These are phyloP conservation scores for Xanthoconium stramineum DNA, from an alignment of 768 basidiomycete species.

Conservation along the genomic window DNA sequence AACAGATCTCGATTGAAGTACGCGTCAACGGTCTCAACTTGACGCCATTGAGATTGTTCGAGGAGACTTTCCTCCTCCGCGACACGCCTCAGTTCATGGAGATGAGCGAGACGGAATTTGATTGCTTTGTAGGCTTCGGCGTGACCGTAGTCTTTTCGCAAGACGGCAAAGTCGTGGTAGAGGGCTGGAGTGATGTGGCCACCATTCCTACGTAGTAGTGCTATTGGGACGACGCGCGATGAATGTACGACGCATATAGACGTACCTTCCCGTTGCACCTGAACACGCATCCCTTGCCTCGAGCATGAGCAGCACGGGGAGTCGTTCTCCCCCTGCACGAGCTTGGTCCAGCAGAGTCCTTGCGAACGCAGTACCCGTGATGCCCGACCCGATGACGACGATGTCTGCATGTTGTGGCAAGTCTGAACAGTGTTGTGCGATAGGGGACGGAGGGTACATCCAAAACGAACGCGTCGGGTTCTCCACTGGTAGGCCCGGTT, in stretches of 20 bases:
- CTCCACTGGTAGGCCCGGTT: slow-evolving; percentile 58
- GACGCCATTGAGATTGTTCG: slow-evolving; percentile 52
- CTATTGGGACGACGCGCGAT: neutral
- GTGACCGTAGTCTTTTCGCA: slow-evolving; percentile 46
- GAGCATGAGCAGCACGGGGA: slow-evolving; percentile 60
- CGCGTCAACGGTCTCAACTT: slow-evolving; percentile 58
- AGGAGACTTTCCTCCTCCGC: slow-evolving; percentile 54
- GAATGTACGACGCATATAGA: neutral
- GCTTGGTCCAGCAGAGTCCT: slow-evolving; percentile 46
- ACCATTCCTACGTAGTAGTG: slow-evolving; percentile 49
- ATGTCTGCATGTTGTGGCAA: slow-evolving; percentile 51
- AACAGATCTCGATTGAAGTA: slow-evolving; percentile 45
- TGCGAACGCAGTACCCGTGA: slow-evolving; percentile 64
- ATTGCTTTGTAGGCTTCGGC: slow-evolving; percentile 50
- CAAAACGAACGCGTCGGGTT: slow-evolving; percentile 62
- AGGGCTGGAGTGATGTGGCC: slow-evolving; percentile 62
- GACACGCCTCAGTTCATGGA: slow-evolving; percentile 43
- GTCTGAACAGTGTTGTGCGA: slow-evolving; percentile 37
- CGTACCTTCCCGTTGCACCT: slow-evolving; percentile 70
- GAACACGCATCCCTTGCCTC: slow-evolving; percentile 79
- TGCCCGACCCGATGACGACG: slow-evolving; percentile 74
- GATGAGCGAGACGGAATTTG: slow-evolving; percentile 59
- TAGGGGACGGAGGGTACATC: slow-evolving; percentile 51
- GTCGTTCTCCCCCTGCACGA: slow-evolving; percentile 19
- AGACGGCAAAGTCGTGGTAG: slow-evolving; percentile 53